A percentile compares a stretch with the other conserved stretches of the same genome.
Conservation (phyloP, 1,139 yeast species). For the Saccharomyces hybrid region DNA sequence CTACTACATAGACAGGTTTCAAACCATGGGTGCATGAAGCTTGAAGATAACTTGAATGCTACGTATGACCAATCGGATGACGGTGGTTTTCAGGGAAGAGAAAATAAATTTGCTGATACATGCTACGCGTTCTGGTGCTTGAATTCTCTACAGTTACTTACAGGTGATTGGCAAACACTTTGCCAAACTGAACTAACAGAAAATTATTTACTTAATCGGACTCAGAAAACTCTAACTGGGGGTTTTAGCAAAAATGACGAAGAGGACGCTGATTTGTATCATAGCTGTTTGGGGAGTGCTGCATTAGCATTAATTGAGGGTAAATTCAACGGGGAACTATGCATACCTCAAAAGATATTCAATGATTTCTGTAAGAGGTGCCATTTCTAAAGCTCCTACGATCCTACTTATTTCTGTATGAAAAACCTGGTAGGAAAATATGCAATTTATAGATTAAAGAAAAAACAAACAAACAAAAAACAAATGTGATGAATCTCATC, state of each 20-base stretch:
- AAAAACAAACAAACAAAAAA: not conserved
- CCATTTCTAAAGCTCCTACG: no score
- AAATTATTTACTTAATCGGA: slow-evolving; percentile 44
- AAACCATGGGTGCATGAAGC: slow-evolving; percentile 24
- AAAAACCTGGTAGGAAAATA: no score
- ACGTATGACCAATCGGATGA: slow-evolving; percentile 31
- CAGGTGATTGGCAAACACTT: slow-evolving; percentile 24
- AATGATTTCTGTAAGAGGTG: not conserved
- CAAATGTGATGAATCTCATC: not conserved
- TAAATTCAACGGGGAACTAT: slow-evolving; percentile 24
- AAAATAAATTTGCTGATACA: slow-evolving; percentile 77
- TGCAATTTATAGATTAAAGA: not conserved
- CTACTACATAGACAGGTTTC: slow-evolving; percentile 55
- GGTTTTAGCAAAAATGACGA: slow-evolving; percentile 72
- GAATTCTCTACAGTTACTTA: slow-evolving; percentile 45
- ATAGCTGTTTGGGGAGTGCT: slow-evolving; percentile 54
- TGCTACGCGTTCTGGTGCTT: slow-evolving; percentile 90
- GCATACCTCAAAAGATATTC: slow-evolving; percentile 17
- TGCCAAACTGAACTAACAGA: slow-evolving; percentile 33
- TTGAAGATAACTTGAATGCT: slow-evolving; percentile 23
- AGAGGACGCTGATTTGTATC: slow-evolving; percentile 64
- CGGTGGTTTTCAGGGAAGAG: slow-evolving; percentile 88
- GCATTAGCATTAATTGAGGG: slow-evolving; percentile 42
- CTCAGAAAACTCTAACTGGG: slow-evolving; percentile 63
- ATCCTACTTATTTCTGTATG: no score